A percentile compares a stretch with the other conserved stretches of the same genome.
phyloP scores from a whole-genome alignment of 108 stramenopile species.

The Asterionellopsis glacialis region DNA sequence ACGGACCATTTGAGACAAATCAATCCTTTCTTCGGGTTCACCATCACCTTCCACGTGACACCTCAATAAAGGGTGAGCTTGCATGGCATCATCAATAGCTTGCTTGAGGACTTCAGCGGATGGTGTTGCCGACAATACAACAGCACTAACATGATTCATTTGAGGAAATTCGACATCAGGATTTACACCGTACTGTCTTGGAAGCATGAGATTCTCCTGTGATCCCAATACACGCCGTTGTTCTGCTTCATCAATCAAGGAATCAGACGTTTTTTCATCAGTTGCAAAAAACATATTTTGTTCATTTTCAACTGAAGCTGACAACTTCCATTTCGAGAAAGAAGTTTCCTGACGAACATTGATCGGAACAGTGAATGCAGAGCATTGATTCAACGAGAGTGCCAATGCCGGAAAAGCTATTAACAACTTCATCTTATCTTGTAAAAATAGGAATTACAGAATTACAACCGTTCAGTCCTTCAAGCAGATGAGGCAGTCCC shows the following conservation, averaged over 20 bases:
- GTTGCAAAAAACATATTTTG: neutral
- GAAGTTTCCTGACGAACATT: no score
- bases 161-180: conserved; percentile 52
- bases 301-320: conserved; percentile 1
- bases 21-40: conserved; percentile 73
- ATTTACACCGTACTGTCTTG: conserved; percentile 68
- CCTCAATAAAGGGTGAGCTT: conserved; percentile 66
- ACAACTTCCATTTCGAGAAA: neutral
- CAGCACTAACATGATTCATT: conserved; percentile 68
- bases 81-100: conserved; percentile 64
- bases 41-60: conserved; percentile 65
- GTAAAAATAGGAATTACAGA: no score
- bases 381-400: no score
- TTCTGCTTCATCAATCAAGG: neutral
- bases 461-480: no score
- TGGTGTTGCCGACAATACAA: conserved; percentile 54
- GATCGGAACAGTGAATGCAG: no score
- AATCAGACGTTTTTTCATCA: neutral
- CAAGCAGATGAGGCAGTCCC: no score
- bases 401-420: no score
- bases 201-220: conserved; percentile 87
- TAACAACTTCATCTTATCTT: no score
- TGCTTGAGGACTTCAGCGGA: conserved; percentile 36
- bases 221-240: conserved; percentile 64
- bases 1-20: conserved; percentile 84